phyloP scores from a whole-genome alignment of 768 basidiomycete genomes.

The Boletus sp. region DNA sequence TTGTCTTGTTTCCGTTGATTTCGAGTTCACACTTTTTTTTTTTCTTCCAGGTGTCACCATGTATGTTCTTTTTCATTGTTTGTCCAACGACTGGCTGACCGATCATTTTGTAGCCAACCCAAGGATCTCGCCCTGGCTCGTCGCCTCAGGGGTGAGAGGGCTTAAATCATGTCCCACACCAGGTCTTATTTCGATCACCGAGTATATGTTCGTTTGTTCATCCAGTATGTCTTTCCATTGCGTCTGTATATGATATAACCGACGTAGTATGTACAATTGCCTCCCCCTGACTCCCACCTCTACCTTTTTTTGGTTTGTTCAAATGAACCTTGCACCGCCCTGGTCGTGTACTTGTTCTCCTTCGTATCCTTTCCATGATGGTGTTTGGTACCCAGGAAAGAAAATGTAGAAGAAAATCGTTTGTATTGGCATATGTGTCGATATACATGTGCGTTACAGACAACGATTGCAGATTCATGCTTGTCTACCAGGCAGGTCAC shows the following conservation, averaged over 20 bases:
- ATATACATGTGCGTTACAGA: constrained; percentile 24
- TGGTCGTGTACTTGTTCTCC: constrained; percentile 1
- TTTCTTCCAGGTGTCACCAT: constrained; percentile 48
- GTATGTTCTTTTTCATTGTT: constrained; percentile 33
- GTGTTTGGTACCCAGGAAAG: neutral
- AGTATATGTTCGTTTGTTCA: constrained; percentile 9
- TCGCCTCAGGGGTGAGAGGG: constrained; percentile 82
- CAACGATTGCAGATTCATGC: neutral
- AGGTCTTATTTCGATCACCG: neutral
- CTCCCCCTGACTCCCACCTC: constrained; percentile 1
- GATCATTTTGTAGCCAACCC: constrained; percentile 54
- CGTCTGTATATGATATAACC: constrained; percentile 25
- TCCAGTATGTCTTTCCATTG: constrained; percentile 14
- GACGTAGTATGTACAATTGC: constrained; percentile 32
- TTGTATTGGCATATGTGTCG: constrained; percentile 26
- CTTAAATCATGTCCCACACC: constrained; percentile 39
- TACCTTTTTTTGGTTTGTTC: constrained; percentile 9
- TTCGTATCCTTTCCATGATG: neutral
- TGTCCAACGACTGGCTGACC: constrained; percentile 12
- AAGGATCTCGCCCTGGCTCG: constrained; percentile 87
- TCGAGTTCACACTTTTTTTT: constrained; percentile 9
- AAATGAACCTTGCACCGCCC: neutral
- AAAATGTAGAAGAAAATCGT: constrained; percentile 25
- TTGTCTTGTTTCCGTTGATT: neutral
- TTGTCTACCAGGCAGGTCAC: too few species aligned